Conservation (phyloP, 768 basidiomycete genomes). For the Leucocoprinus sp. region DNA sequence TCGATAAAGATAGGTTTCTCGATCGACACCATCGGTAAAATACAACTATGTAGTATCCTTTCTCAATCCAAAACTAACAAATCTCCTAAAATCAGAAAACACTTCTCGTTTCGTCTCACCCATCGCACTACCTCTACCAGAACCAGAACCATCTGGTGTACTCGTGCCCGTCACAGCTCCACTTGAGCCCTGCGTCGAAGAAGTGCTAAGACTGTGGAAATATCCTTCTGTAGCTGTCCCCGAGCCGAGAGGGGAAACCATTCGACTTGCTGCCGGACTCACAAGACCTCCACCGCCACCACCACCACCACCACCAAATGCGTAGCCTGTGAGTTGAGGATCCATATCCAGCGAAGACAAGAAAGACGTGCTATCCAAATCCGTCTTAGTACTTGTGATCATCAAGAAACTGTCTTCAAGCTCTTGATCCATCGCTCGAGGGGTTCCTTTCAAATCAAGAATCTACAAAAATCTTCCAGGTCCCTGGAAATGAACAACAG, state of each 20-base stretch:
- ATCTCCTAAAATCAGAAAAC: conserved; percentile 81
- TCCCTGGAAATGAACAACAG: neutral
- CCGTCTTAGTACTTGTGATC: conserved; percentile 85
- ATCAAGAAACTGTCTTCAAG: conserved; percentile 89
- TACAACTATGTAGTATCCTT: conserved; percentile 43
- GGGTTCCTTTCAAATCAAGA: conserved; percentile 89
- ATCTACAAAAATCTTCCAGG: conserved; percentile 45
- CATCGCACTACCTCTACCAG: conserved; percentile 14
- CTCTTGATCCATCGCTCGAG: conserved; percentile 77
- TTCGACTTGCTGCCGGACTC: conserved; percentile 57
- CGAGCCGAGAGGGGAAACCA: conserved; percentile 36
- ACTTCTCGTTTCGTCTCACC: conserved; percentile 59
- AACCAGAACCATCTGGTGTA: conserved; percentile 26
- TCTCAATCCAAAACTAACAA: conserved; percentile 84
- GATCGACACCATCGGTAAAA: neutral
- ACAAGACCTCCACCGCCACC: conserved; percentile 39
- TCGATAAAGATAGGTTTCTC: no score
- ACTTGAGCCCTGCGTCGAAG: conserved; percentile 48
- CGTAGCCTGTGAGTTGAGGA: conserved; percentile 43
- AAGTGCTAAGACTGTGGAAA: conserved; percentile 45
- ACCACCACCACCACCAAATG: conserved; percentile 18
- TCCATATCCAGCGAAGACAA: conserved; percentile 96
- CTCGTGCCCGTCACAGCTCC: conserved; percentile 60
- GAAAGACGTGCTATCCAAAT: conserved; percentile 87
- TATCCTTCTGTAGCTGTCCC: conserved; percentile 41